Evolutionary conservation across 2,329 filamentous ascomycete species (phyloP), one percentile per base, ranked within the genome.

Genomic region (Neonectria sp.): DNA sequence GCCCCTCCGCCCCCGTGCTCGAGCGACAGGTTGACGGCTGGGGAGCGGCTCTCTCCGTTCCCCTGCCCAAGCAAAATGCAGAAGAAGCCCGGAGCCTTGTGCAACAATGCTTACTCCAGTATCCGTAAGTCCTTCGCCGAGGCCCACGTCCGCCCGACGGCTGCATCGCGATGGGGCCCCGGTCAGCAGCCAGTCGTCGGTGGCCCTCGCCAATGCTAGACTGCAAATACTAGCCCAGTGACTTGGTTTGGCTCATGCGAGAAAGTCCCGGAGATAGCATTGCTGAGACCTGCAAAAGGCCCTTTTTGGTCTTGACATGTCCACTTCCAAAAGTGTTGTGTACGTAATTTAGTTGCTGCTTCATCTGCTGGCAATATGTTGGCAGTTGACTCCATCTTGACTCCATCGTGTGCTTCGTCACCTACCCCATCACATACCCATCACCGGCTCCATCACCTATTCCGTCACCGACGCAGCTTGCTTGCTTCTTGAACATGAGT

Each of bases 1-100:
- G 52, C 70, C 65, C 62, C 71, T 75, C 53, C 40, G 52, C 71
- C 78, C 79, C 74, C 79, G 79, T 80, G 79, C 75, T 69, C 71
- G 65, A 77, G 73, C 72, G 76, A 79, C 75, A 79, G 76, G 75
- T 46, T 29, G 24, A 27, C 57, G 45, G 56, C 43, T 17, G 57
- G 51, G 55, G 63, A 60, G 25, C 5, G 33, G 27, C 43, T 27
- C 29, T 57, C 55, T 64, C 55, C 55, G 58, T 55, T 55, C 49
- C 51, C 51, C 35, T 25, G 17, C 51, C 27, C 21, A 21, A 21
- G 48, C 27, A 15, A 33, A 52, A 52, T 25, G 48, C 48, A 52
- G 35, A 17, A 8, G 8, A 8, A 37, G 35, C 35, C 35, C 33
- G 46, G 24, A 49, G 17, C 13, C 48, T 29, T n/a, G 15, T 4